Evolutionary conservation across 257 asterid genomes (phyloP).

Genomic region (Capsicum chinense): DNA sequence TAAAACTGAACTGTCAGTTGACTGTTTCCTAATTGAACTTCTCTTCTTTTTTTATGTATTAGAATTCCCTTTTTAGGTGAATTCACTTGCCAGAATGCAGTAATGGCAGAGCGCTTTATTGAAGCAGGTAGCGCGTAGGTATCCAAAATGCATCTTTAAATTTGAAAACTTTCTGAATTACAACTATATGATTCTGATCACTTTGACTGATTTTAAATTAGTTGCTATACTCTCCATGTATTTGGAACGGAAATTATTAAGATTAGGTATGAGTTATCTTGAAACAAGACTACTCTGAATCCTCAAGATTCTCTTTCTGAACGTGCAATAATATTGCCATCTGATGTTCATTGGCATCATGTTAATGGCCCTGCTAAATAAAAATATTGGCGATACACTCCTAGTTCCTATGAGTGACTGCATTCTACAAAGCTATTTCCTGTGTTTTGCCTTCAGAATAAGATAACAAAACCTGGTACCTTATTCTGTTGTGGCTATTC

Average conservation of each 20-base stretch:
- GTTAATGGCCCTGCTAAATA: neutral
- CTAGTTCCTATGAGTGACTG: neutral
- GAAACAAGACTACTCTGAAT: neutral
- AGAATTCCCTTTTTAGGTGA: conserved; percentile 96
- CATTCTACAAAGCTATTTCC: neutral
- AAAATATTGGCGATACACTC: neutral
- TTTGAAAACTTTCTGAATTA: conserved; percentile 16
- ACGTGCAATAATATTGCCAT: conserved; percentile 7
- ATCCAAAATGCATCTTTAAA: conserved; percentile 50
- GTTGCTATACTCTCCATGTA: neutral
- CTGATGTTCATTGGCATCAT: neutral
- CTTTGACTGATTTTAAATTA: neutral
- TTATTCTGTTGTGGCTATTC: conserved; percentile 5
- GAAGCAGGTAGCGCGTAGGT: conserved; percentile 99
- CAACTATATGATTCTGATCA: neutral
- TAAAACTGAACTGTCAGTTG: neutral
- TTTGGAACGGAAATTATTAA: neutral
- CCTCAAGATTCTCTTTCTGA: neutral
- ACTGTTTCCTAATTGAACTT: conserved; percentile 28
- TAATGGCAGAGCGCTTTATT: conserved; percentile 91
- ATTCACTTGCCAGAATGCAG: conserved; percentile 92
- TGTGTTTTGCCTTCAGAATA: neutral
- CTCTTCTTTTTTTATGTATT: conserved; percentile 42
- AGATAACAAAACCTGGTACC: conserved; percentile 9
- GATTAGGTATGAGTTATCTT: neutral